phyloP scores from a whole-genome alignment of 2,329 filamentous ascomycete species.

The Talaromyces rugulosus region DNA sequence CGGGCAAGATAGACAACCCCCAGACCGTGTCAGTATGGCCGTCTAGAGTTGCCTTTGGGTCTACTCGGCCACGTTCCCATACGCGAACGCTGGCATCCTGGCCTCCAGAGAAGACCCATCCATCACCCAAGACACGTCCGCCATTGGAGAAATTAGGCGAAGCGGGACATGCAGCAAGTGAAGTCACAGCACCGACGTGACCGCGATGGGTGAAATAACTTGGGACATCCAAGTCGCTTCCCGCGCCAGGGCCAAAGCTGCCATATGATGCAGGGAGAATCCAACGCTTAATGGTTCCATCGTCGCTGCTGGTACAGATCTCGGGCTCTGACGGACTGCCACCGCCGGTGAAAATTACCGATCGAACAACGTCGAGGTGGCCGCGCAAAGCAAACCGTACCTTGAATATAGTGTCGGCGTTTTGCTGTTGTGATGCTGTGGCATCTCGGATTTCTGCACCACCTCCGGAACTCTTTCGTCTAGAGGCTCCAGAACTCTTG shows the following conservation, averaged over 20 bases:
- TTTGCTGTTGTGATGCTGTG: slow-evolving; percentile 37
- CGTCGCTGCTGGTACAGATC: slow-evolving; percentile 92
- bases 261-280: slow-evolving; percentile 82
- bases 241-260: slow-evolving; percentile 51
- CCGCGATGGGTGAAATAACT: slow-evolving; percentile 95
- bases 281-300: slow-evolving; percentile 94
- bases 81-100: slow-evolving; percentile 90
- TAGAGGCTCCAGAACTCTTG: slow-evolving; percentile 58
- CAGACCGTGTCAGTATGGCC: slow-evolving; percentile 95
- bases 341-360: slow-evolving; percentile 93
- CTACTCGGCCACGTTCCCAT: slow-evolving; percentile 91
- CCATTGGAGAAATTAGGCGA: slow-evolving; percentile 86
- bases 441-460: slow-evolving; percentile 60
- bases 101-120: slow-evolving; percentile 97
- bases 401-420: slow-evolving; percentile 78
- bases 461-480: slow-evolving; percentile 14
- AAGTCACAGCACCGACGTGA: slow-evolving; percentile 85
- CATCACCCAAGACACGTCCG: slow-evolving; percentile 81
- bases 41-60: slow-evolving; percentile 90
- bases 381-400: slow-evolving; percentile 87
- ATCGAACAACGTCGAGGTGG: slow-evolving; percentile 88
- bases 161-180: slow-evolving; percentile 79
- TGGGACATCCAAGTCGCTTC: slow-evolving; percentile 81
- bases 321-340: slow-evolving; percentile 94
- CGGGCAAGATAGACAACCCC: slow-evolving; percentile 87